Evolutionary conservation across 352 stramenopile genomes (phyloP).

Genomic region (Phytopythium ostracodes): DNA sequence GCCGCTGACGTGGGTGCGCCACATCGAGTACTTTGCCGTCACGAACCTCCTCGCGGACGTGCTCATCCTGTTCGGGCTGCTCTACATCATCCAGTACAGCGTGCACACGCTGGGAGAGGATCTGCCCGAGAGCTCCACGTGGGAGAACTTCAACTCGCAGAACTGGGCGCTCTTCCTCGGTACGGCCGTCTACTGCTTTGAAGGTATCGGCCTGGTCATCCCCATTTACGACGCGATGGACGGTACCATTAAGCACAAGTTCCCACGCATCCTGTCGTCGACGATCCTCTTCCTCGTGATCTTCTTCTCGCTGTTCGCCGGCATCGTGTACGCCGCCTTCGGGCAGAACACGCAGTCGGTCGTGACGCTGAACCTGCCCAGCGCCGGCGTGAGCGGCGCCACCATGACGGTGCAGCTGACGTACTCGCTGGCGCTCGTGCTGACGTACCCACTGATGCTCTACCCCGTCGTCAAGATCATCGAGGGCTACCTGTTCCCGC

Average conservation of each 20-base stretch:
- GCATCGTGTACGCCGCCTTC: slow-evolving; percentile 52
- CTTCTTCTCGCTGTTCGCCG: slow-evolving; percentile 52
- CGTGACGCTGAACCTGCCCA: slow-evolving; percentile 56
- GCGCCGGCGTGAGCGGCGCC: slow-evolving; percentile 37
- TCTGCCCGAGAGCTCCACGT: slow-evolving; percentile 25
- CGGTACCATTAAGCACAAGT: slow-evolving; percentile 51
- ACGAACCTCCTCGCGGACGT: slow-evolving; percentile 63
- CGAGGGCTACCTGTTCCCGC: slow-evolving; percentile 52
- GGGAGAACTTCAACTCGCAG: slow-evolving; percentile 62
- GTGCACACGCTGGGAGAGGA: slow-evolving; percentile 33
- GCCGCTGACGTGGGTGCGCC: slow-evolving; percentile 61
- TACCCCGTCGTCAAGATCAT: slow-evolving; percentile 72
- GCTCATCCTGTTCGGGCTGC: slow-evolving; percentile 50
- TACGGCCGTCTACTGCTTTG: slow-evolving; percentile 66
- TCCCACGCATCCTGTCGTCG: slow-evolving; percentile 41
- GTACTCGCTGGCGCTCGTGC: slow-evolving; percentile 60
- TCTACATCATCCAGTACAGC: slow-evolving; percentile 59
- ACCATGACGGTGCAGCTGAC: slow-evolving; percentile 64
- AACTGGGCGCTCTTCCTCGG: slow-evolving; percentile 61
- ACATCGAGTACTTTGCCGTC: slow-evolving; percentile 73
- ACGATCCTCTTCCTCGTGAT: slow-evolving; percentile 50
- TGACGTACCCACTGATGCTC: slow-evolving; percentile 72
- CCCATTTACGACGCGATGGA: slow-evolving; percentile 69
- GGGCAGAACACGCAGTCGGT: slow-evolving; percentile 49
- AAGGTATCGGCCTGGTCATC: slow-evolving; percentile 68